Base-by-base conservation (phyloP, 257 asterid genomes). In the Avicennia marina region DNA sequence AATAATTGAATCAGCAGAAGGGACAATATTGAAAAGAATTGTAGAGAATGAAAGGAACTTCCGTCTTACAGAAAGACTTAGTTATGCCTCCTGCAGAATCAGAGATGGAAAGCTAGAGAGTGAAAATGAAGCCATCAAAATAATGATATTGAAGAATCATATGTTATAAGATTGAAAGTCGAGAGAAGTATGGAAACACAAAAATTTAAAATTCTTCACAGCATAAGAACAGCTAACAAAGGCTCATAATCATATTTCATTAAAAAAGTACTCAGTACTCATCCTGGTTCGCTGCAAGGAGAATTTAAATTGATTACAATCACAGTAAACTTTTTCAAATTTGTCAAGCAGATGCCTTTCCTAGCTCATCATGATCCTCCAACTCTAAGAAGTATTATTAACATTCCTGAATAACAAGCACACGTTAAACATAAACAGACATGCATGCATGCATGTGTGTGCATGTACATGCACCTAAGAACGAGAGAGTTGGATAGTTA, bases 1-100 rank as follows among this genome's bases (percentile, higher is more conserved):
- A 66, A 53, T 20, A 44, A 47, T 44, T 32, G 22, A 33, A 49
- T 75, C 19, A 36, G 72, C 29, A 46, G 47, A 53, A 39, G 53
- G 57, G 13, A 44, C 61, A 21, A 42, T 24, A 42, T 47, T 38
- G 63, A 25, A 38, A 65, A 29, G 51, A 61, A 26, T 16, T 3
- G n/a, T 48, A 22, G 29, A 55, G 42, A 48, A 50, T 12, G 19
- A 31, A 47, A 36, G 39, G 62, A 53, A 31, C 27, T 41, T 62
- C 63, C 25, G 52, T 63, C 96, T 84, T 84, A 87, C 96, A 22
- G 82, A 73, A 45, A 87, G 86, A 47, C 48, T 66, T 67, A 49
- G 80, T 43, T 82, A 56, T 66, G 95, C 93, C 64, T 80, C n/a
- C 89, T 39, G 84, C 74, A 43, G 82, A 58, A 66, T 77, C 66